These are phyloP conservation scores for Penicillium aurantiogriseum DNA, from an alignment of 2,329 filamentous ascomycete genomes.

Conservation along the genomic window DNA sequence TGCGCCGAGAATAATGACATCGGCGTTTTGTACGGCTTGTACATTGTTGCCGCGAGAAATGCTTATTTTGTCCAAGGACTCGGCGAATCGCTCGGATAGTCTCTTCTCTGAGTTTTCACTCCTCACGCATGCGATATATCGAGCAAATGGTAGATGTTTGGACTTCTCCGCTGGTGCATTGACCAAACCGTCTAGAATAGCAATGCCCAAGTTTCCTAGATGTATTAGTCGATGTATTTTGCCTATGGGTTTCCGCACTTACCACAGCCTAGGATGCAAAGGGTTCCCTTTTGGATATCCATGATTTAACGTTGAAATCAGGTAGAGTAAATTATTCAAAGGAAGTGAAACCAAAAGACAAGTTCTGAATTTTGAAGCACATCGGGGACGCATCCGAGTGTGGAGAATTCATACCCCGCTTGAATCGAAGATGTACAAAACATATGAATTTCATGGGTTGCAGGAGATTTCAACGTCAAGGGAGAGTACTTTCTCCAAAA, in stretches of 20 bases:
- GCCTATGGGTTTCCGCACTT: not conserved
- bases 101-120: slow-evolving; percentile 39
- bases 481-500: too few relatives aligned
- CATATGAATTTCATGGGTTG: not conserved
- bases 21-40: slow-evolving; percentile 36
- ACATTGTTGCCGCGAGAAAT: slow-evolving; percentile 38
- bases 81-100: slow-evolving; percentile 33
- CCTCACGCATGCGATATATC: slow-evolving; percentile 46
- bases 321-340: not conserved
- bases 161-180: slow-evolving; percentile 13
- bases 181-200: slow-evolving; percentile 39
- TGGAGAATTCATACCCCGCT: slow-evolving; percentile 4
- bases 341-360: not conserved
- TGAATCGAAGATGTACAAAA: not conserved
- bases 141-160: slow-evolving; percentile 24
- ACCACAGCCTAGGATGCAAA: slow-evolving; percentile 25
- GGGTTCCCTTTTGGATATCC: slow-evolving; percentile 13
- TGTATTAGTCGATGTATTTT: not conserved
- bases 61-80: slow-evolving; percentile 31
- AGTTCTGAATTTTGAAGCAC: not conserved
- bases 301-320: slow-evolving; percentile 3
- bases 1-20: slow-evolving; percentile 49
- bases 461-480: not conserved
- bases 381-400: slow-evolving; percentile 8
- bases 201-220: slow-evolving; percentile 41